Conservation (phyloP, 2,329 filamentous ascomycete species). For the Neospermospora avenae region DNA sequence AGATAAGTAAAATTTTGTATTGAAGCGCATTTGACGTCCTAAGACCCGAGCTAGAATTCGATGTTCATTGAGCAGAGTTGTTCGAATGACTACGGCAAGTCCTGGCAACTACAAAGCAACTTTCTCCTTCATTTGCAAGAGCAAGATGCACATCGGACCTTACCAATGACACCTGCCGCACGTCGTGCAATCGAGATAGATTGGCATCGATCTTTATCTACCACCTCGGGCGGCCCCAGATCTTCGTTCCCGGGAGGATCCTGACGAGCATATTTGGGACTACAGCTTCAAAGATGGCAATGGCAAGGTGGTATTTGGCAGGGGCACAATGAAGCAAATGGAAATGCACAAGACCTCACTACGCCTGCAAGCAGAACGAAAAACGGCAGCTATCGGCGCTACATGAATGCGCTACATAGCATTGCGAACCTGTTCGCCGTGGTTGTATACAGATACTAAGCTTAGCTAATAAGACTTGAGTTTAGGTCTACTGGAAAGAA, state of each 20-base stretch:
- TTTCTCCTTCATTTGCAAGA: conserved; percentile 24
- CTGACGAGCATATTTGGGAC: conserved; percentile 30
- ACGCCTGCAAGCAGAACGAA: conserved; percentile 7
- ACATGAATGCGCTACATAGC: conserved; percentile 12
- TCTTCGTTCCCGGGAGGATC: conserved; percentile 30
- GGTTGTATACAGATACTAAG: not conserved
- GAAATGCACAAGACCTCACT: conserved; percentile 15
- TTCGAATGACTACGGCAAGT: conserved; percentile 21
- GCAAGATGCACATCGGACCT: conserved; percentile 16
- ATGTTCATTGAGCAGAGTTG: no score
- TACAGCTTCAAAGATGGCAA: conserved; percentile 32
- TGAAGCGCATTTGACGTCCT: no score
- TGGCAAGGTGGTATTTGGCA: conserved; percentile 22
- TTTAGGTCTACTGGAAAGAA: conserved; percentile 13
- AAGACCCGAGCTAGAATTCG: no score
- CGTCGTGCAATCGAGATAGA: conserved; percentile 28
- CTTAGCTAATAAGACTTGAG: not conserved
- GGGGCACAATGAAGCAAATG: conserved; percentile 15
- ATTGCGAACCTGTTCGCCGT: conserved; percentile 7
- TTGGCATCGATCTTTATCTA: conserved; percentile 30
- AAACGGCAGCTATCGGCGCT: conserved; percentile 10
- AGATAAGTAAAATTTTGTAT: no score
- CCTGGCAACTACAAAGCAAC: conserved; percentile 18
- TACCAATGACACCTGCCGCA: conserved; percentile 17
- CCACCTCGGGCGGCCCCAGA: conserved; percentile 29